phyloP scores from a whole-genome alignment of 768 basidiomycete genomes.

The Nevesoporus exiguus region DNA sequence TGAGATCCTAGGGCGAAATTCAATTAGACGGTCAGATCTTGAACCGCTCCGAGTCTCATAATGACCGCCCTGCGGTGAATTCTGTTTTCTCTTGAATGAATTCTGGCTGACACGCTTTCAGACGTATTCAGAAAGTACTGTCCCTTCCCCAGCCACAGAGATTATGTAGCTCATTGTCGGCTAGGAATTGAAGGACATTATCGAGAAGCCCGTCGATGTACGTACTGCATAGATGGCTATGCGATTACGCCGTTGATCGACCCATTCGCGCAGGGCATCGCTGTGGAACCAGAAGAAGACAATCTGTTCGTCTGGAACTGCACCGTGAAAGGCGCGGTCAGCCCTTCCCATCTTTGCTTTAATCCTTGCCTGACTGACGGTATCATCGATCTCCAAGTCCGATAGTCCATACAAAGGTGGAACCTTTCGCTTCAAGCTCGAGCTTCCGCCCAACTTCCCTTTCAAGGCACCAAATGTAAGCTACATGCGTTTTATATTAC shows the following conservation, averaged over 20 bases:
- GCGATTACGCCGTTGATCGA: constrained; percentile 10
- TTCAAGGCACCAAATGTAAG: constrained; percentile 82
- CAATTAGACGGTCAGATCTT: not conserved
- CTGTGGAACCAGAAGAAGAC: constrained; percentile 61
- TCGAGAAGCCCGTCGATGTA: constrained; percentile 63
- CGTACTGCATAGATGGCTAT: constrained; percentile 18
- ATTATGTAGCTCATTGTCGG: constrained; percentile 9
- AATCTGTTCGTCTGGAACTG: constrained; percentile 80
- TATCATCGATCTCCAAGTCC: constrained; percentile 38
- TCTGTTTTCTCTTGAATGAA: not conserved
- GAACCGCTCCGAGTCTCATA: constrained; percentile 1
- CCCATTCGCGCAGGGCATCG: constrained; percentile 48
- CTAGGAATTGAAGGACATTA: constrained; percentile 67
- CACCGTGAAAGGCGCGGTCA: constrained; percentile 67
- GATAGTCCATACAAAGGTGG: constrained; percentile 84
- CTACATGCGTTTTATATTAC: constrained; percentile 5
- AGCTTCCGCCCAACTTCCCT: constrained; percentile 77
- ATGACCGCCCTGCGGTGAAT: constrained; percentile 42
- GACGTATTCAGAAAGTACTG: constrained; percentile 74
- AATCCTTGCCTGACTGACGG: constrained; percentile 1
- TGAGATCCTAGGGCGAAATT: too few species aligned
- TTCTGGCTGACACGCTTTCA: constrained; percentile 31
- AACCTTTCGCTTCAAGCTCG: constrained; percentile 69
- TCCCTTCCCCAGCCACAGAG: constrained; percentile 1
- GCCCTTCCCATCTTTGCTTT: constrained; percentile 23